phyloP scores from a whole-genome alignment of 1,284 basidiomycete genomes.

The Ceratobasidium sp. region DNA sequence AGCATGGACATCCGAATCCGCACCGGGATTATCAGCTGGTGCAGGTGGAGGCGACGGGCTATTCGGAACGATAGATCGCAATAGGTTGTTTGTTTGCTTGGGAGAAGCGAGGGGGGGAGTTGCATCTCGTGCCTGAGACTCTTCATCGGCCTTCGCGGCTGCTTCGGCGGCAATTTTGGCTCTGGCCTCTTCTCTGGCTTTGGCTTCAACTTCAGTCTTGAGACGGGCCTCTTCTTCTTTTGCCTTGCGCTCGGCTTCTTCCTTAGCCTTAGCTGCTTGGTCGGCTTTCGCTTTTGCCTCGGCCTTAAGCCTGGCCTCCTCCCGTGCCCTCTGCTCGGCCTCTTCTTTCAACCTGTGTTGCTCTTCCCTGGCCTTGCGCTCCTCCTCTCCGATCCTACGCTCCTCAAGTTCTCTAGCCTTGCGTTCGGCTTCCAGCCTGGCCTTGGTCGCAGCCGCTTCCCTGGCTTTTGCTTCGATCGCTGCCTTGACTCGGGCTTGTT shows the following conservation, averaged over 20 bases:
- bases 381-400: constrained; percentile 41
- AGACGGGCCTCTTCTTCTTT: constrained; percentile 50
- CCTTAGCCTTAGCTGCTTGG: constrained; percentile 49
- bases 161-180: constrained; percentile 43
- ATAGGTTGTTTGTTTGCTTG: constrained; percentile 48
- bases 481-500: constrained; percentile 42
- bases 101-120: constrained; percentile 45
- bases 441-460: constrained; percentile 43
- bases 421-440: constrained; percentile 42
- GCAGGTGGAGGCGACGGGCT: constrained; percentile 44
- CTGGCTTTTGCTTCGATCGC: constrained; percentile 36
- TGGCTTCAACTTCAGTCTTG: constrained; percentile 45
- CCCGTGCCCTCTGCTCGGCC: constrained; percentile 60
- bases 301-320: constrained; percentile 60
- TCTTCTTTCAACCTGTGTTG: constrained; percentile 44
- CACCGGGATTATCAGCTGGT: constrained; percentile 65
- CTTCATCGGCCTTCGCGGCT: constrained; percentile 38
- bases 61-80: constrained; percentile 51
- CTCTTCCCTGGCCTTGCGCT: constrained; percentile 41
- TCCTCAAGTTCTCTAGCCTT: constrained; percentile 43
- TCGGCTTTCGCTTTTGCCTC: constrained; percentile 53
- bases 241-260: constrained; percentile 53
- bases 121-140: constrained; percentile 43
- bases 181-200: constrained; percentile 41
- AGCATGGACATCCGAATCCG: constrained; percentile 86